phyloP scores from a whole-genome alignment of 1,284 basidiomycete genomes.

The Ustilago esculenta region DNA sequence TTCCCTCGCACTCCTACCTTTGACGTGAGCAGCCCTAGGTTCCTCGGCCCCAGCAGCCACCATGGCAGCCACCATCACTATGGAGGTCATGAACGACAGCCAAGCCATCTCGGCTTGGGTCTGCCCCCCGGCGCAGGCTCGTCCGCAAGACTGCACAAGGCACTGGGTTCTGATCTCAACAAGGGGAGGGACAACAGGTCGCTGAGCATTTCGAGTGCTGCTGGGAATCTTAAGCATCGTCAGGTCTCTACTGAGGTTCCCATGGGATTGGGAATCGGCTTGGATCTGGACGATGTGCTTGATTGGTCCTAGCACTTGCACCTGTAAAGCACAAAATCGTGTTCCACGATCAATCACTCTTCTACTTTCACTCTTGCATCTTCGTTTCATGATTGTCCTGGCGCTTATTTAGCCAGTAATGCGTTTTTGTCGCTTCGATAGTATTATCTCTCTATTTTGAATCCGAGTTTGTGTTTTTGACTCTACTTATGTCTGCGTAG shows the following conservation, averaged over 20 bases:
- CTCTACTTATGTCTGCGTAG: too few species aligned
- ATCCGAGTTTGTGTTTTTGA: too few species aligned
- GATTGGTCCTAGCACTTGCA: constrained; percentile 45
- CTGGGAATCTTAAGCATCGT: constrained; percentile 24
- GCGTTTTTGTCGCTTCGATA: too few species aligned
- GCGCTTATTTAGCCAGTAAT: too few species aligned
- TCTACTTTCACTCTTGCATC: too few species aligned
- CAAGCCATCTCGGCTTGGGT: constrained; percentile 39
- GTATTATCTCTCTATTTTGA: too few species aligned
- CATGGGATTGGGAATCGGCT: constrained; percentile 43
- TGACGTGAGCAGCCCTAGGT: constrained; percentile 44
- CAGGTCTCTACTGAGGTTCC: constrained; percentile 43
- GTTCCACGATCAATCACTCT: too few species aligned
- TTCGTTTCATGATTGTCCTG: too few species aligned
- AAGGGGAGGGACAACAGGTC: constrained; percentile 20
- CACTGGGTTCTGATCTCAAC: constrained; percentile 12
- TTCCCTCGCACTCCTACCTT: constrained; percentile 55
- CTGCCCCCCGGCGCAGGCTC: constrained; percentile 22
- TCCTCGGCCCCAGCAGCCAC: constrained; percentile 2
- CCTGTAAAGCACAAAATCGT: too few species aligned
- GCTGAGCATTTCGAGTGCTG: constrained; percentile 19
- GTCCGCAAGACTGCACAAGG: constrained; percentile 28
- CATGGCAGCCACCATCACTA: constrained; percentile 4
- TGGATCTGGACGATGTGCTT: constrained; percentile 50
- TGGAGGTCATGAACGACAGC: constrained; percentile 30